Conservation (phyloP, 148 eudicot genomes). For the Cornus suecica region DNA sequence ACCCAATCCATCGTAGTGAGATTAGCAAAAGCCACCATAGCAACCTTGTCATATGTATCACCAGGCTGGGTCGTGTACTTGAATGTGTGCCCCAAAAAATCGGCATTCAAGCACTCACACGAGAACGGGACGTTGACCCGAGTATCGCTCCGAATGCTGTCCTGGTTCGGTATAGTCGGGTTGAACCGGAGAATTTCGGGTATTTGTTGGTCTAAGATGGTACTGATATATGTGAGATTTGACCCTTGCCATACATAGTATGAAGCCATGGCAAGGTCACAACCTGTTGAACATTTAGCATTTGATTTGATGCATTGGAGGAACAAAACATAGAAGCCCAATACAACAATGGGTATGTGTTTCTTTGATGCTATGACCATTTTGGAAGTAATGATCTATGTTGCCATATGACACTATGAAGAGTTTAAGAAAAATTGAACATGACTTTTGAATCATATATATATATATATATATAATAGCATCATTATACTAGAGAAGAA, state of each 20-base stretch:
- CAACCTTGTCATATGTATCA: constrained; percentile 61
- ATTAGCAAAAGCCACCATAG: constrained; percentile 42
- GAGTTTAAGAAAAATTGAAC: no score
- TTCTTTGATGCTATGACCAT: no score
- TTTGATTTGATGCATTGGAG: constrained; percentile 7
- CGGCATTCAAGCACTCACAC: constrained; percentile 61
- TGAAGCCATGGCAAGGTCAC: constrained; percentile 56
- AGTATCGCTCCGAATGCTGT: constrained; percentile 18
- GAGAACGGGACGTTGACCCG: constrained; percentile 58
- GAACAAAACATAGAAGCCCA: constrained; percentile 1
- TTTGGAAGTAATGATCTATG: no score
- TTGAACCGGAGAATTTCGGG: constrained; percentile 38
- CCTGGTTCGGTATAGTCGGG: constrained; percentile 34
- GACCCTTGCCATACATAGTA: constrained; percentile 35
- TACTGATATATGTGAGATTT: constrained; percentile 41
- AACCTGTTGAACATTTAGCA: constrained; percentile 43
- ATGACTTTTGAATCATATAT: no score
- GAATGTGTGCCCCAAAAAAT: constrained; percentile 63
- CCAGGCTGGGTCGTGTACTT: constrained; percentile 30
- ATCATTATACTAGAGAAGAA: no score
- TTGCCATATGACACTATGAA: no score
- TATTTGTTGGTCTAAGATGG: constrained; percentile 19
- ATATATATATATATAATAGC: no score
- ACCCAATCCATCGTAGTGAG: constrained; percentile 56
- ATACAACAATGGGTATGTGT: background rate